Conservation (phyloP, 2,329 filamentous ascomycete species). For the Colletotrichum sp. region DNA sequence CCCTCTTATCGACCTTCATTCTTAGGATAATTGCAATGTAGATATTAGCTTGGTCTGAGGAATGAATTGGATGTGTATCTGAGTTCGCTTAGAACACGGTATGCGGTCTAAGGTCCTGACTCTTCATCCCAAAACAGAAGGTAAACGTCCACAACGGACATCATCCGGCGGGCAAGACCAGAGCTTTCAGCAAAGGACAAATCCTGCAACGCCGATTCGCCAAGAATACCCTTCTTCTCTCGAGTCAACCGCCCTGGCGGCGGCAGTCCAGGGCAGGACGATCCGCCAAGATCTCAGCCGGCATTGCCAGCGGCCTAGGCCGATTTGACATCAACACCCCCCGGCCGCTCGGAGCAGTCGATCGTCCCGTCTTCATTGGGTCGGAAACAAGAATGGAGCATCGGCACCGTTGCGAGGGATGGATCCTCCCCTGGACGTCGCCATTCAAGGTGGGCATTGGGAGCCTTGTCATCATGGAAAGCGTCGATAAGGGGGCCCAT, state of each 20-base stretch:
- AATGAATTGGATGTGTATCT: neutral
- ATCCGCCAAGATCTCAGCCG: neutral
- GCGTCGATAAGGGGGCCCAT: neutral
- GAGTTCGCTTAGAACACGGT: neutral
- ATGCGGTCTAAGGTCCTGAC: neutral
- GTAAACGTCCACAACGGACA: neutral
- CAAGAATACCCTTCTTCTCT: neutral
- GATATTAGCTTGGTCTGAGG: neutral
- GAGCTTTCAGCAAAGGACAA: neutral
- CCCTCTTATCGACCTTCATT: accelerated
- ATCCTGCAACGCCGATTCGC: neutral
- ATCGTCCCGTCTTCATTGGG: neutral
- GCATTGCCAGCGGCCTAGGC: neutral
- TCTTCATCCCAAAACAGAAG: neutral
- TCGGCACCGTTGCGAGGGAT: neutral
- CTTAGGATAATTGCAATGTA: accelerated
- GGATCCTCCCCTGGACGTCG: neutral
- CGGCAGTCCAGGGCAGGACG: neutral
- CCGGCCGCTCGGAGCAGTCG: neutral
- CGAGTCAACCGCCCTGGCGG: neutral
- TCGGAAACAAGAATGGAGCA: neutral
- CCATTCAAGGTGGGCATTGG: neutral
- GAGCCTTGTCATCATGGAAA: neutral
- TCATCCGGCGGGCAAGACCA: neutral
- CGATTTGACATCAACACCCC: neutral